Evolutionary conservation across 2,329 filamentous ascomycete genomes (phyloP), one percentile per base, ranked within the genome.

Genomic region (Calonectria hawksworthii): DNA sequence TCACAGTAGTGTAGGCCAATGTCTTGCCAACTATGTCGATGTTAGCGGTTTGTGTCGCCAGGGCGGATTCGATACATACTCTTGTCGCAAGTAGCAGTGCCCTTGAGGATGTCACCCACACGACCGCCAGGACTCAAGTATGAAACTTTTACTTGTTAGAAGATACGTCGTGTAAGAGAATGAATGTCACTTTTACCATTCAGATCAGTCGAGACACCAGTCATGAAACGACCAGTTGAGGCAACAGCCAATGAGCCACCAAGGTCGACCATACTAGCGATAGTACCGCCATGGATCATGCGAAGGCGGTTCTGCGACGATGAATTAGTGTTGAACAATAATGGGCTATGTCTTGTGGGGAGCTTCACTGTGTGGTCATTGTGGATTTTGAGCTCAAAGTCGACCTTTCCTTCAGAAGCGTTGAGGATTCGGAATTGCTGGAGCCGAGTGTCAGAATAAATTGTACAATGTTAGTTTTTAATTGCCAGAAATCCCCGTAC

Each of bases 231-330:
- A 0, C 92, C 92, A 76, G 89, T 92, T 1, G 92, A 93, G 1
- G 92, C 92, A 3, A 93, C 91, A 13, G 92, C 92, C 3, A 93
- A 86, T 0, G 92, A 93, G 18, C 92, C 92, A 14, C 92, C 92
- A 0, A 93, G 86, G 75, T 93, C 92, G 34, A 93, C 93, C 86
- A 96, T 93, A 82, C 92, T 94, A 4, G 94, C 94, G 34, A 96
- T 92, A 0, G 94, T 95, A 5, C 94, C 94, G 23, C 94, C 94
- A 80, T 96, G 94, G 34, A 96, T 89, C 44, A 93, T 96, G 68
- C 92, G 90, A 0, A 96, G 87, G 1, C 94, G 92, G 82, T 96
- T 96, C 93, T 96, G 28, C 0, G 0, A 8, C 5, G 0, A 65
- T 11, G 0, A 13, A 32, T 28, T 13, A 21, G 36, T 9, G 68